Percentiles rank a stretch among this genome's conserved stretches.
Evolutionary conservation across 345 rosid species (phyloP).

Genomic region (Aquilaria sinensis): DNA sequence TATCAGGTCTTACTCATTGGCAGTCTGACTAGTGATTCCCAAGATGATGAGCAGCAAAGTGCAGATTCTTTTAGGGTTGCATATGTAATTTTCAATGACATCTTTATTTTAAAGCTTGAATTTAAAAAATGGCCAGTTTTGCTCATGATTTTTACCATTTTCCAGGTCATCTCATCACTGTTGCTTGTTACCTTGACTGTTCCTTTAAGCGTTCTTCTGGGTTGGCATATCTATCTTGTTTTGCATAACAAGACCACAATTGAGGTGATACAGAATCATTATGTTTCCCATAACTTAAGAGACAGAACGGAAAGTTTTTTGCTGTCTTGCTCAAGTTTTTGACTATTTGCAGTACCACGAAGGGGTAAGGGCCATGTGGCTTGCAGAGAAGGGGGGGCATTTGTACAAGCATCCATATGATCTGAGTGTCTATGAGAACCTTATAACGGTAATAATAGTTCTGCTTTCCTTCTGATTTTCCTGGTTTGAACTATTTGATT

Average conservation of each 20-base stretch:
- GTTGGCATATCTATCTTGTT: conserved; percentile 84
- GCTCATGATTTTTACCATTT: conserved; percentile 16
- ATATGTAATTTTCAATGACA: conserved; percentile 40
- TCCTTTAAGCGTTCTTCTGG: conserved; percentile 66
- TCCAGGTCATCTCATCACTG: conserved; percentile 67
- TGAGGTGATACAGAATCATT: conserved; percentile 44
- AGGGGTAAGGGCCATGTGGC: conserved; percentile 94
- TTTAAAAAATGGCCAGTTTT: background rate
- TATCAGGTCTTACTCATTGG: conserved; percentile 81
- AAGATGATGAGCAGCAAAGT: conserved; percentile 51
- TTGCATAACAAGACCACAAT: conserved; percentile 87
- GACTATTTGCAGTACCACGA: conserved; percentile 64
- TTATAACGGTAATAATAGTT: conserved; percentile 41
- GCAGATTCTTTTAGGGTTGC: conserved; percentile 51
- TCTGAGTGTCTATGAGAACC: conserved; percentile 62
- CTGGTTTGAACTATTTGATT: background rate
- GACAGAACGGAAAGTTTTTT: background rate
- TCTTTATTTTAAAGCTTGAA: conserved; percentile 13
- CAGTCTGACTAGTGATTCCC: conserved; percentile 62
- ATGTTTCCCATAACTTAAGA: background rate
- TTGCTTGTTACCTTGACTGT: conserved; percentile 58
- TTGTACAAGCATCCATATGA: conserved; percentile 86
- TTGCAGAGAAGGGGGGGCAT: conserved; percentile 85
- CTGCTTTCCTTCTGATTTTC: background rate
- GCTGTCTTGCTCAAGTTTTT: conserved; percentile 4